Conservation (phyloP, 305 asterid species). For the Fraxinus dipetala region DNA sequence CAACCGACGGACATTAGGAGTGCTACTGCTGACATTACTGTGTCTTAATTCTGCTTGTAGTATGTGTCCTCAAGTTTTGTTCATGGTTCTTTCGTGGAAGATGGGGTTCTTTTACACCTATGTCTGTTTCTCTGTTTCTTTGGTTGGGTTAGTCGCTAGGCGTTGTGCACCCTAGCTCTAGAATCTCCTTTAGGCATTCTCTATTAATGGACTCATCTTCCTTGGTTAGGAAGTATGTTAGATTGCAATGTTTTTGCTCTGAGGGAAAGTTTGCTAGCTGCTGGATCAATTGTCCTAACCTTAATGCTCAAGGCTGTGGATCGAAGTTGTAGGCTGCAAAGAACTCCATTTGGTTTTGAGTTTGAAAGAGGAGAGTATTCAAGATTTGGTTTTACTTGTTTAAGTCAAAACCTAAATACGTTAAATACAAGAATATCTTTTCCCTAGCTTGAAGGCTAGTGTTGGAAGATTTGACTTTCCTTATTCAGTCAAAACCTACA, state of each 20-base stretch:
- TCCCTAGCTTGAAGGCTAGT: not conserved
- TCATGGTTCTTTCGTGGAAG: not conserved
- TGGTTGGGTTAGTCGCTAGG: not conserved
- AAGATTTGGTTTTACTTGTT: not conserved
- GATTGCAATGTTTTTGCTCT: not conserved
- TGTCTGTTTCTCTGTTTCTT: not conserved
- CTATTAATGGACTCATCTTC: not conserved
- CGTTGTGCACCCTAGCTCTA: not conserved
- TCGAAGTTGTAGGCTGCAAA: not conserved
- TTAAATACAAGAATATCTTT: not conserved
- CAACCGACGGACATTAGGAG: not conserved
- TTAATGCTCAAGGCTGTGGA: not conserved
- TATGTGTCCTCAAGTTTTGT: not conserved
- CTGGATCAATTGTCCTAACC: not conserved
- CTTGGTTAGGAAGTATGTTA: not conserved
- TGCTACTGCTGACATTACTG: not conserved
- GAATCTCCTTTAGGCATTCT: not conserved
- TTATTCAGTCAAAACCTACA: not conserved
- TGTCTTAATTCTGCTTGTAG: not conserved
- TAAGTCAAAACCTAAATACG: not conserved
- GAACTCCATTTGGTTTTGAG: not conserved
- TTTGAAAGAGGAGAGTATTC: not conserved
- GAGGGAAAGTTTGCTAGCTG: not conserved
- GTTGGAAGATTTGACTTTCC: not conserved
- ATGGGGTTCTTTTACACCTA: not conserved